Base-by-base conservation (phyloP, 805 yeast genomes). In the Nakazawaea ishiwadae region DNA sequence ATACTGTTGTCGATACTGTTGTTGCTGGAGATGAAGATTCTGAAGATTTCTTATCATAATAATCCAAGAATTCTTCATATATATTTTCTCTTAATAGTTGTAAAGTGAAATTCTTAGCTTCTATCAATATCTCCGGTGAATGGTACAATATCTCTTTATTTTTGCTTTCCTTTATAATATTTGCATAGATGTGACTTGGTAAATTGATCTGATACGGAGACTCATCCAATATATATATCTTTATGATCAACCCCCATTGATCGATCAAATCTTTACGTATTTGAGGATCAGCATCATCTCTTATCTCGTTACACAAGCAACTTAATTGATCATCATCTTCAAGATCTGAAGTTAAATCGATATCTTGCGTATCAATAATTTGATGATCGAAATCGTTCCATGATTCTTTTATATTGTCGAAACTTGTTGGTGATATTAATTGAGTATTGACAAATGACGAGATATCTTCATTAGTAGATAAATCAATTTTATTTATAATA, bases 121-220 rank as follows among this genome's bases (percentile, higher is more conserved):
- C 56, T 12, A 58, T 29, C 9, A 62, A 48, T 3, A 54, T 53
- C 38, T 50, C 37, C 11, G 66, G 66, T 1, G 64, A 56, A 37
- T 62, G 65, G 39, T 51, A 58, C 14, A 54, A 65, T 10, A 63
- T 48, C 17, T 48, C 40, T 12, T 35, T 35, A 37, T 50, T 41
- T 5, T 48, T 36, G 26, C 52, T 51, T 39, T 63, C 69, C 9
- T 32, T 18, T 9, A 58, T 42, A n/a, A 60, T 46, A 15, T 48
- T 50, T 12, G 59, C 53, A 45, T 55, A 60, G 3, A 71, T 57
- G 6, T 62, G 59, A 44, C 61, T 52, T 0, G 79, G 70, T 18
- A 77, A 47, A 52, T 76, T 77, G 44, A 77, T 64, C 52, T 77
- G 79, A 31, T 60, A 61, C 2, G 69, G 66, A 1, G 81, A 62